Percentiles rank a stretch among this genome's conserved stretches.
Evolutionary conservation across 164 flowering plant genomes (phyloP).

Genomic region (Nelumbo lutea): DNA sequence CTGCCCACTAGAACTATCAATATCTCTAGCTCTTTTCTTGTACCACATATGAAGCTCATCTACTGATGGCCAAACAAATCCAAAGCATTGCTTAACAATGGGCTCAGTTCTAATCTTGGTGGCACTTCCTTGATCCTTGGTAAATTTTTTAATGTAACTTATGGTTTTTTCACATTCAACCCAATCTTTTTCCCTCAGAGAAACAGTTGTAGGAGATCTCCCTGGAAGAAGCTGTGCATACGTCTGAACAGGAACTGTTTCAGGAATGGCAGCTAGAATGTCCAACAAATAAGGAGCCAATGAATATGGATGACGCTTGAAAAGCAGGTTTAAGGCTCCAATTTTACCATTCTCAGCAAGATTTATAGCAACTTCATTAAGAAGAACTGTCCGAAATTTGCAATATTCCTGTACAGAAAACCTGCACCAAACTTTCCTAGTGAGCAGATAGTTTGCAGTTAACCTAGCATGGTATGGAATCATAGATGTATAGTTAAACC

Average conservation of each 20-base stretch:
- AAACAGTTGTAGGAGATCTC: conserved; percentile 47
- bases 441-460: conserved; percentile 11
- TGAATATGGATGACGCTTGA: conserved; percentile 97
- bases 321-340: conserved; percentile 90
- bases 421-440: conserved; percentile 59
- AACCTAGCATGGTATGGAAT: background rate
- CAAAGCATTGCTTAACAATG: conserved; percentile 46
- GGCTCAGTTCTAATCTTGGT: conserved; percentile 63
- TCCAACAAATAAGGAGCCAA: conserved; percentile 60
- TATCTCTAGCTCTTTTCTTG: conserved; percentile 70
- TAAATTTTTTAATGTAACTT: conserved; percentile 30
- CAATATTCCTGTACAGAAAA: conserved; percentile 75
- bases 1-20: conserved; percentile 81
- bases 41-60: conserved; percentile 72
- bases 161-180: conserved; percentile 80
- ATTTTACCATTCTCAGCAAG: conserved; percentile 94
- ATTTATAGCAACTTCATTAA: conserved; percentile 59
- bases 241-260: conserved; percentile 80
- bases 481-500: no score
- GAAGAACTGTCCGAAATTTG: conserved; percentile 63
- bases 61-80: conserved; percentile 71
- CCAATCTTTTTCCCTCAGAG: conserved; percentile 87
- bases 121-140: conserved; percentile 28
- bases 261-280: conserved; percentile 81
- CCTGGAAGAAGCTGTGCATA: conserved; percentile 96